Evolutionary conservation across 2,329 filamentous ascomycete species (phyloP).

Genomic region (Sclerotinia borealis): DNA sequence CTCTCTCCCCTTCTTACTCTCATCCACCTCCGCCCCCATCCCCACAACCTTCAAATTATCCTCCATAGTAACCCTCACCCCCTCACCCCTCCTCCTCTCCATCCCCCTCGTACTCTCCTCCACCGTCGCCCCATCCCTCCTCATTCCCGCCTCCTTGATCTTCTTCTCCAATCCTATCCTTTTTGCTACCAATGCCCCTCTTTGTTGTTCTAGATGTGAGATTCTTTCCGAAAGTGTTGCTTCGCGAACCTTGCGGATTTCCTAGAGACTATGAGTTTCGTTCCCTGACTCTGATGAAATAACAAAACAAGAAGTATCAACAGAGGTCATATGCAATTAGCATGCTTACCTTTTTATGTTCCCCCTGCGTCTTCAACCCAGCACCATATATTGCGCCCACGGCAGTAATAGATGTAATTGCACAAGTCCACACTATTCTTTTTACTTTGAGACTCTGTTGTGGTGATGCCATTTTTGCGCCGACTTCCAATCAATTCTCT

Average conservation of each 20-base stretch:
- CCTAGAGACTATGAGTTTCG: no score
- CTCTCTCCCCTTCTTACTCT: neutral
- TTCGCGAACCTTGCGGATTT: constrained; percentile 41
- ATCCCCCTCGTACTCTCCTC: constrained; percentile 33
- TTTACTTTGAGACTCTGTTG: constrained; percentile 35
- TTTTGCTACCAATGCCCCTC: constrained; percentile 44
- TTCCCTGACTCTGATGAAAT: no score
- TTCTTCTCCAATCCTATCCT: constrained; percentile 50
- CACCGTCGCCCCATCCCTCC: constrained; percentile 35
- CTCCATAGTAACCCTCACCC: neutral
- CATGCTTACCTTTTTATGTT: constrained; percentile 45
- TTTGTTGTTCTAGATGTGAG: constrained; percentile 44
- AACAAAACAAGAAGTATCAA: no score
- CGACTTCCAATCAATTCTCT: neutral
- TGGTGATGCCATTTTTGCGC: constrained; percentile 15
- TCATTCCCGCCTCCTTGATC: constrained; percentile 43
- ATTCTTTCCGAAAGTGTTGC: constrained; percentile 49
- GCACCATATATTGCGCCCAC: constrained; percentile 55
- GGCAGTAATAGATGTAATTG: constrained; percentile 50
- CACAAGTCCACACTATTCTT: constrained; percentile 47
- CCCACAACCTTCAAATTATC: constrained; percentile 3
- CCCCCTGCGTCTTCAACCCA: constrained; percentile 47
- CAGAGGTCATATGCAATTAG: no score
- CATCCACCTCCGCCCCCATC: neutral
- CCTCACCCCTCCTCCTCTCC: constrained; percentile 26